Base-by-base conservation (phyloP, 176 grass and related monocot species). In the Tillandsia fasciculata region DNA sequence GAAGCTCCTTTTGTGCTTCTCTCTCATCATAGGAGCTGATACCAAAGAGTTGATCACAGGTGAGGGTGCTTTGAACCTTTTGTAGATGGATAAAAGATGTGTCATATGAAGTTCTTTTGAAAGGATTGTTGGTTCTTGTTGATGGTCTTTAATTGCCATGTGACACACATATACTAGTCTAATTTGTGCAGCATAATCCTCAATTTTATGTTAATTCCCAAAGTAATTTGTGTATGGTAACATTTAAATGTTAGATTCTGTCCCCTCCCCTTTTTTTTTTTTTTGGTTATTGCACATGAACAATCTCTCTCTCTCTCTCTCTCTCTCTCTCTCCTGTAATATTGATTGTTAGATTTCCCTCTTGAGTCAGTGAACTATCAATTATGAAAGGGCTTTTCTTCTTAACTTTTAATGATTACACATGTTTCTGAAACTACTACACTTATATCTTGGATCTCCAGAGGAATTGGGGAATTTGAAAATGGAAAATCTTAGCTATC, bases 41-140 rank as follows among this genome's bases (percentile, higher is more conserved):
- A 26, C 23, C 28, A 49, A 11, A 9, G 59, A 64, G 47, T 48
- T 50, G 13, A 63, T 51, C 53, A 23, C 71, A 73, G 71, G 71
- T 73, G n/a, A 73, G 54, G 11, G 29, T 64, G 54, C 56, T 48
- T 73, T 73, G 14, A 24, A 9, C 54, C 27, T 73, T 48, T 58
- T 63, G 33, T 73, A 29, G 63, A 63, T 33, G 48, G 48, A 2
- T 50, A 14, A 12, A 63, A 17, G n/a, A 13, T 63, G 18, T 48
- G 11, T 18, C 5, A 26, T 11, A 49, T 50, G 0, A 7, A 12
- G 11, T 48, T 73, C 28, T 23, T 63, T 26, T 9, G 0, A 10
- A 61, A 61, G 56, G 15, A 18, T 61, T 61, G 56, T 61, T 61
- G 8, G 0, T 61, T 61, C 56, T 61, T 61, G 17, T 23, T 61